A percentile compares a stretch with the other conserved stretches of the same genome.
These are phyloP conservation scores for Forsythia viridissima DNA, from an alignment of 257 asterid species.

Conservation along the genomic window DNA sequence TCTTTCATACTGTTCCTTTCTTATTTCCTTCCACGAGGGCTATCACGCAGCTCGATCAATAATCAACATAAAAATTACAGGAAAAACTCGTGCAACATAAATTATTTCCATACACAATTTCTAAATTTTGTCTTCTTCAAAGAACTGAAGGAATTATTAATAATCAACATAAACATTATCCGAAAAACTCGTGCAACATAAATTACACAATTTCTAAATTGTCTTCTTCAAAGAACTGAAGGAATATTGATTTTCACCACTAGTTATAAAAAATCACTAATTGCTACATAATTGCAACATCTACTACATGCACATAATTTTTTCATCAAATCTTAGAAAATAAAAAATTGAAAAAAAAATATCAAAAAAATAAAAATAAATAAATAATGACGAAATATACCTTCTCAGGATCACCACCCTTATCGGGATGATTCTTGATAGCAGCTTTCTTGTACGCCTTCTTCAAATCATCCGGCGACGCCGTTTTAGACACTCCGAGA, in stretches of 20 bases:
- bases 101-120: not conserved
- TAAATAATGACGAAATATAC: conserved; percentile 22
- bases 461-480: conserved; percentile 68
- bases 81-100: too few species aligned
- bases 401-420: conserved; percentile 96
- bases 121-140: not conserved
- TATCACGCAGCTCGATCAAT: not conserved
- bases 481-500: conserved; percentile 62
- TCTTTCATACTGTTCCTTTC: not conserved
- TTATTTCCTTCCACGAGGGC: too few species aligned
- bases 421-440: conserved; percentile 82
- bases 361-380: too few species aligned
- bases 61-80: not conserved
- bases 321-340: not conserved
- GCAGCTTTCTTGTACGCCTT: conserved; percentile 86
- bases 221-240: not conserved
- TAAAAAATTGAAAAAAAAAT: not conserved
- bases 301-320: not conserved
- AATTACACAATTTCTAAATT: not conserved
- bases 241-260: not conserved
- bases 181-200: too few species aligned
- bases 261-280: too few species aligned
- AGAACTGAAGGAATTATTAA: too few species aligned
- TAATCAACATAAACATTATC: not conserved
- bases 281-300: not conserved